These are phyloP conservation scores for Trichoderma sp. DNA, from an alignment of 2,329 filamentous ascomycete species.

Conservation along the genomic window DNA sequence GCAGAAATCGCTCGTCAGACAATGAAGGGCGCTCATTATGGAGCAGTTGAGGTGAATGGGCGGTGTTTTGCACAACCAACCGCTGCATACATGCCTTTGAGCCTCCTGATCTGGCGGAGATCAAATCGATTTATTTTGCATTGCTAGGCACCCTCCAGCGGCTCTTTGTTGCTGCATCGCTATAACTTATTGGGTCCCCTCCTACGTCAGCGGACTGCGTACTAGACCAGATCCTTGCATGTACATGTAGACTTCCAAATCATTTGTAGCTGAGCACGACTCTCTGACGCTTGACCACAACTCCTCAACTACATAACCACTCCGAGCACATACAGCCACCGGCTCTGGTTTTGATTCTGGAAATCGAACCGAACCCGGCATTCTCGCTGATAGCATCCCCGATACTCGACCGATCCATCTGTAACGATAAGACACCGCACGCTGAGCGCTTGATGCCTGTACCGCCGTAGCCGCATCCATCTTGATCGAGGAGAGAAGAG, in stretches of 20 bases:
- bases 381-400: background rate
- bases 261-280: background rate
- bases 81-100: background rate
- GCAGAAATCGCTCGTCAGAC: background rate
- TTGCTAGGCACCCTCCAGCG: background rate
- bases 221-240: background rate
- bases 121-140: background rate
- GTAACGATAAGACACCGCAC: background rate
- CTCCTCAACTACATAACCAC: background rate
- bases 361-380: background rate
- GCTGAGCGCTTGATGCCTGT: background rate
- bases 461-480: constrained; percentile 4
- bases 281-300: background rate
- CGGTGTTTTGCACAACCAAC: background rate
- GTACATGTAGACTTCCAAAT: background rate
- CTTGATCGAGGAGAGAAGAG: constrained; percentile 4
- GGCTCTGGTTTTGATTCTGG: background rate
- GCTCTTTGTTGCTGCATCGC: background rate
- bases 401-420: background rate
- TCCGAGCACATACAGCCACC: background rate
- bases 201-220: constrained; percentile 15
- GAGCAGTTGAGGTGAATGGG: background rate
- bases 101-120: background rate
- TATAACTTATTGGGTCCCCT: background rate
- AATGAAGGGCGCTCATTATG: background rate